Base-by-base conservation (phyloP, 768 basidiomycete genomes). In the Trametopsis cervina region DNA sequence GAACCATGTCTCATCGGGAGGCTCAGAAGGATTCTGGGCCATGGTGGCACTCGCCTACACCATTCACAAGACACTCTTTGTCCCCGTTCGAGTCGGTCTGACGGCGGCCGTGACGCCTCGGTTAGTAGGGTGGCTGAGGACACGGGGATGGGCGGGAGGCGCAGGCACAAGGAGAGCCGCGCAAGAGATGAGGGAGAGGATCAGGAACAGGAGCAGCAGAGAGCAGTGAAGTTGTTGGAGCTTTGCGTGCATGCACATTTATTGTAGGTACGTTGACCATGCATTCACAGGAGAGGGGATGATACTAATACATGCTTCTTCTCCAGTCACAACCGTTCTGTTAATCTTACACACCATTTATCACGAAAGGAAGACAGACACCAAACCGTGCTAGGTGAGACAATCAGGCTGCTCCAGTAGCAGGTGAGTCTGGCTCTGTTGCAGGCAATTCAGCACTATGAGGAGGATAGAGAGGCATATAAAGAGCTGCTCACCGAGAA, bases 31-130 rank as follows among this genome's bases (percentile, higher is more conserved):
- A 13, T 69, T 96, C 15, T 94, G 90, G 65, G 92, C 95, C 22
- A 94, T 96, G 81, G 66, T 96, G 22, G 79, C 90, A 0, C 71
- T 98, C 57, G 95, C 96, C 3, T 99, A 94, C 66, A 85, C 88
- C 17, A 80, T 99, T 44, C 96, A 99, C 77, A 99, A 99, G 70
- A 95, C 90, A 0, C 60, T 91, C 1, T 88, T 97, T 61, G 63
- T 98, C 18, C 96, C 96, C 7, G 65, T 99, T 20, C 73, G 96
- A 35, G 78, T 96, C 0, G 96, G 92, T 0, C 66, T 94, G 53
- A 97, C 95, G 0, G 91, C 89, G 1, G 83, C 81, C 1, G 68
- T 89, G 44, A 95, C 93, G 0, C 93, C 93, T 0, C 75, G 75
- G 54, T 64, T 97, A n/a, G 93, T 96, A 3, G 74, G 75, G 17